Evolutionary conservation across 495 filamentous ascomycete species (phyloP), one percentile per base, ranked within the genome.

Genomic region (Annulohypoxylon nitens): DNA sequence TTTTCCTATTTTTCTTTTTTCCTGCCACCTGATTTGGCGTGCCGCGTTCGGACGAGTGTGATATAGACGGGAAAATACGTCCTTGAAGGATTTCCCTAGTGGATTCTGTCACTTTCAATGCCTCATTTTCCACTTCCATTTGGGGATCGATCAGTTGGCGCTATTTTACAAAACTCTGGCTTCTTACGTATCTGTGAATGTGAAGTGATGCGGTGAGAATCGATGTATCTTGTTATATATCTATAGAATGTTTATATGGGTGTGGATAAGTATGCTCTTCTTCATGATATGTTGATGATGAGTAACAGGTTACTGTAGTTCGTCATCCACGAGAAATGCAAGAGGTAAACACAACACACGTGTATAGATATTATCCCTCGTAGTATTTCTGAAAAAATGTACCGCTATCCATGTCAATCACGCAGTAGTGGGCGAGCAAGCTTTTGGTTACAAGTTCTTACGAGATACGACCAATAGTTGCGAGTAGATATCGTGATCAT

Each of bases 31-130:
- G 34, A 37, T 67, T 34, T 58, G 65, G 51, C 45, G 12, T 16
- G 57, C 37, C 34, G 57, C 53, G 57, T 50, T 63, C 41, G 59
- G 60, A 33, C 58, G 25, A 67, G 50, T 70, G 67, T 57, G 67
- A 75, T 75, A 71, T 70, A 71, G 66, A 70, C 10, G 43, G 59
- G 54, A 64, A 61, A 36, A 20, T 18, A 55, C 20, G 37, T 64
- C 37, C 37, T 64, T 26, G 61, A 50, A 36, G 53, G 53, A 60
- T 18, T 48, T 75, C 50, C 64, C 67, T 48, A 62, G 57, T 41
- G 63, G 67, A 67, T 25, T 57, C 55, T 51, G 62, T 55, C 64
- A 25, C 50, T 41, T 12, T 20, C 14, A 41, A 50, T 64, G 50
- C 20, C 61, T 75, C 58, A 36, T 48, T 39, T 64, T 50, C 59